Base-by-base conservation (phyloP, 768 basidiomycete species). In the Leccinum aurantiacum region DNA sequence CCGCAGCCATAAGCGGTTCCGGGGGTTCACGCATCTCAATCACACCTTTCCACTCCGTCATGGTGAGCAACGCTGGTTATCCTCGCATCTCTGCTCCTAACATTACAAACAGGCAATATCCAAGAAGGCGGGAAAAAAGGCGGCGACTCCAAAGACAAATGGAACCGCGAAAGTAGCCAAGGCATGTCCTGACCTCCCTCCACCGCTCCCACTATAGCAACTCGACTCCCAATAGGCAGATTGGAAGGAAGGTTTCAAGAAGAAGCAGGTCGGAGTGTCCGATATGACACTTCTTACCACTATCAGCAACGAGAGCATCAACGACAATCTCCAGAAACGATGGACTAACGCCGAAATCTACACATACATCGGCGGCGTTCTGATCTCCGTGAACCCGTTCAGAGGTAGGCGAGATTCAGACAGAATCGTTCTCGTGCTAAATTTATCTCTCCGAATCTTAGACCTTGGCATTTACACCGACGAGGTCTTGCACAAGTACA, bases 191-290 rank as follows among this genome's bases (percentile, higher is more conserved):
- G n/a, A 38, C 33, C 51, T 46, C 25, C 7, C n/a, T 59, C 58
- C n/a, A 53, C 22, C 33, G 8, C 31, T 52, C 46, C 41, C 41
- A 60, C 41, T 37, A 46, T 63, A 50, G 51, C 57, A 53, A 65
- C 61, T 58, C 51, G 59, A 6, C 22, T 22, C 46, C 29, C 47
- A 51, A 56, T 64, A 98, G 95, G 96, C 96, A 53, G 96, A 98
- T 74, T 99, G 96, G 96, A 96, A 96, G 76, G 96, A 98, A 71
- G 95, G 95, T 5, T 99, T 99, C 83, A 97, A 97, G 88, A 99
- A 98, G 88, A 98, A 98, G 78, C 90, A 93, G 76, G 89, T 95
- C 62, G 97, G 97, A 57, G 96, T 99, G 59, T 88, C 93, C 47
- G 97, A 99, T 81, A 99, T 99, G 97, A 99, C 97, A 9, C 79